Percentiles rank a stretch among this genome's conserved stretches.
Conservation (phyloP, 1,284 basidiomycete genomes). For the Cryptococcus hybrid region DNA sequence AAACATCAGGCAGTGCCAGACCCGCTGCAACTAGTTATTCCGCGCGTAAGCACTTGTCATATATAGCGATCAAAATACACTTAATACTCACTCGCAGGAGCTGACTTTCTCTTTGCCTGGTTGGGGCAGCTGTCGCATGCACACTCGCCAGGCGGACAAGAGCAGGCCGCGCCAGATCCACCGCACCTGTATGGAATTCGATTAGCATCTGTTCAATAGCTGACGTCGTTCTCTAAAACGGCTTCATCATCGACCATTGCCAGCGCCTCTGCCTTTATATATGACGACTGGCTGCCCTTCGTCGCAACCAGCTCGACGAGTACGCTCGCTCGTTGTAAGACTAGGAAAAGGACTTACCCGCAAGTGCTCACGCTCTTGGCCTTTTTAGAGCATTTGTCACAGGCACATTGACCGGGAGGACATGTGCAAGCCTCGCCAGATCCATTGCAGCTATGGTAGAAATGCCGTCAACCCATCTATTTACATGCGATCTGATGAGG, state of each 20-base stretch:
- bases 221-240: too few relatives aligned
- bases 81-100: conserved; percentile 3
- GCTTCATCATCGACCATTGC: too few relatives aligned
- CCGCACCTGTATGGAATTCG: not conserved
- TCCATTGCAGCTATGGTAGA: not conserved
- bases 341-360: not conserved
- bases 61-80: not conserved
- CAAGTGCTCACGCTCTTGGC: not conserved
- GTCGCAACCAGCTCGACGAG: too few relatives aligned
- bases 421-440: not conserved
- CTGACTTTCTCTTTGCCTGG: conserved; percentile 5
- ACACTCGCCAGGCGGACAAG: conserved; percentile 17
- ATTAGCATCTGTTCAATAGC: not conserved
- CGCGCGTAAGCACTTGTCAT: not conserved
- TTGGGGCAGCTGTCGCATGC: conserved; percentile 21
- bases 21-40: not conserved
- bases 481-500: too few relatives aligned
- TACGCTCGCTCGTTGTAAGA: too few relatives aligned
- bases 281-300: too few relatives aligned
- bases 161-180: conserved; percentile 14
- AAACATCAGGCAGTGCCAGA: conserved; percentile 15
- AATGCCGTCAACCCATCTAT: too few relatives aligned
- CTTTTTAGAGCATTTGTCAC: conserved; percentile 13
- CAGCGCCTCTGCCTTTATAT: too few relatives aligned
- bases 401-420: not conserved